Base-by-base conservation (phyloP, 306 rosid species). In the Comarum palustre region DNA sequence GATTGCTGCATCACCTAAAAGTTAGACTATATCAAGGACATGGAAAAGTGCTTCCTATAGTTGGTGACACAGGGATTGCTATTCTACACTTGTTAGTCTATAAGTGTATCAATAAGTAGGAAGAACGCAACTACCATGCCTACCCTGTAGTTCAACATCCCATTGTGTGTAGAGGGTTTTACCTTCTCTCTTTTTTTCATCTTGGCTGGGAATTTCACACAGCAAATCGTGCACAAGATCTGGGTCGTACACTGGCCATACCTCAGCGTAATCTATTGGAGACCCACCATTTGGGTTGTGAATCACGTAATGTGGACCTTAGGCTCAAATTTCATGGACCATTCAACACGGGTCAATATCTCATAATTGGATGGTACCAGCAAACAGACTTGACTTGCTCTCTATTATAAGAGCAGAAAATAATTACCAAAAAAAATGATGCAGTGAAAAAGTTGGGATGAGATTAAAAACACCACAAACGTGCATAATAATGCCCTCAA, bases 251-350 rank as follows among this genome's bases (percentile, higher is more conserved):
- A 9, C 4, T 34, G 9, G 22, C 4, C 34, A 32, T 19, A 19
- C 48, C 41, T 24, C 20, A 67, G 46, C 51, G 31, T 58, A 80
- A 81, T 78, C 84, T 68, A 3, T 66, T 83, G 79, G 78, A 69
- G 77, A 51, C 71, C 84, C 70, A 66, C 73, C 64, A 29, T 24
- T 24, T 75, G 72, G 61, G 50, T 11, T 47, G 22, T 65, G 68
- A 68, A 78, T 75, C 85, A 87, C 85, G 86, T 72, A 47, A 34
- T 13, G 38, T 29, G 52, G 81, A 74, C 68, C 48, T 61, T 48
- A 67, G 86, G 66, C 66, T 83, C 72, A 10, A 71, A 74, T 65
- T 79, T 38, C 69, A 71, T 60, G 14, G 48, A 27, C 50, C 73
- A 65, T 29, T 7, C 10, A 20, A 2, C 8, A 8, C 17, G 13